Percentiles rank a stretch among this genome's conserved stretches.
phyloP scores from a whole-genome alignment of 768 basidiomycete species.

The Phlebiopsis gigantea region DNA sequence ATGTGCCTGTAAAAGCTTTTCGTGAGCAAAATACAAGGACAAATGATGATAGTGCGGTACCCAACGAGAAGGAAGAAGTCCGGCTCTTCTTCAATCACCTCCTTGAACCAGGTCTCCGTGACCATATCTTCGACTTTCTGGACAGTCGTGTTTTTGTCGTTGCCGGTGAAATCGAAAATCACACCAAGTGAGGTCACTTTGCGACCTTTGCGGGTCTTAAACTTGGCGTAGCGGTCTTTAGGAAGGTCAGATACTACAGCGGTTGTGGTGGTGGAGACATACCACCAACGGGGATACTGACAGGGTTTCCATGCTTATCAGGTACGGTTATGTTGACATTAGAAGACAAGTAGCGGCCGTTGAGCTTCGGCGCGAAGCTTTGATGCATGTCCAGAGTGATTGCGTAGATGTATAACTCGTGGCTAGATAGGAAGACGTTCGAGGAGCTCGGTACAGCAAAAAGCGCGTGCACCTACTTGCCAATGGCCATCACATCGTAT shows the following conservation, averaged over 20 bases:
- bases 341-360: constrained; percentile 74
- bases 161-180: constrained; percentile 70
- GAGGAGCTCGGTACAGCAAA: background rate
- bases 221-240: constrained; percentile 59
- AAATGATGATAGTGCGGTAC: constrained; percentile 31
- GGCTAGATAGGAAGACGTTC: constrained; percentile 34
- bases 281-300: constrained; percentile 45
- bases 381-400: constrained; percentile 66
- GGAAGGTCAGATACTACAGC: no score
- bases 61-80: constrained; percentile 77
- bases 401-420: constrained; percentile 73
- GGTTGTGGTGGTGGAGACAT: constrained; percentile 7
- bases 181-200: constrained; percentile 78
- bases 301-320: constrained; percentile 30
- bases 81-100: constrained; percentile 75
- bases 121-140: constrained; percentile 73
- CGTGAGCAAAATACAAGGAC: background rate
- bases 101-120: constrained; percentile 74
- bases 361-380: constrained; percentile 61
- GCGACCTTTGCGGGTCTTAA: constrained; percentile 71
- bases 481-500: constrained; percentile 80
- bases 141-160: constrained; percentile 67
- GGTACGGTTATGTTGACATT: constrained; percentile 81
- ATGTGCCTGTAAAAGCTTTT: constrained; percentile 54
- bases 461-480: constrained; percentile 50